Base-by-base conservation (phyloP, 306 rosid species). In the Citrullus mucosospermus region DNA sequence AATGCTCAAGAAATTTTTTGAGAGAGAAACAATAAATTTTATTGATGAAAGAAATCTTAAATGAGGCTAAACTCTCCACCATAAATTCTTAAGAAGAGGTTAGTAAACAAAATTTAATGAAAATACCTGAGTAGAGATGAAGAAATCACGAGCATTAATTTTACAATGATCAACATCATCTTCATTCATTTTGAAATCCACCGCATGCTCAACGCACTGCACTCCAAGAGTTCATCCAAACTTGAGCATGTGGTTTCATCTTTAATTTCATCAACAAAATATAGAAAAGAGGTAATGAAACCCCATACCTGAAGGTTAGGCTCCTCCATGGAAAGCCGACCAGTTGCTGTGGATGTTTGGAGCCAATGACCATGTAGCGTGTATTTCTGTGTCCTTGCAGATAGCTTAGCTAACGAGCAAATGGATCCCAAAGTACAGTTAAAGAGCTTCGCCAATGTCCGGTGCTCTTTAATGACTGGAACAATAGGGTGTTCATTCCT, bases 321-420 rank as follows among this genome's bases (percentile, higher is more conserved):
- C 78, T 92, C 98, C 86, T 95, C 98, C 89, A 92, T 95, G 79
- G 98, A 95, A 84, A 92, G 97, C 80, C 98, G 89, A 76, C 98
- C 98, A 79, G 98, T 95, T 77, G 98, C 97, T 8, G 98, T 95
- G 30, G 97, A 92, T 74, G 96, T 92, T 83, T 95, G 98, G 78
- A 92, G 96, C 98, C 98, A 95, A 84, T 82, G 97, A 81, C 97
- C 98, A 75, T 95, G 97, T 82, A 95, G 84, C 7, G 98, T 87
- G 76, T 95, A 91, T 83, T 87, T 92, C 76, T 95, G 97, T 61
- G 92, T 92, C 86, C 82, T 82, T 46, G 79, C 79, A 55, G 96
- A 95, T 3, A 88, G 86, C 87, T 90, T 87, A 68, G 97, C 88
- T 63, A 89, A 87, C 6, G 98, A 91, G 78, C 98, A 91, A 81